These are phyloP conservation scores for Fusarium mangiferae DNA, from an alignment of 2,329 filamentous ascomycete genomes.

Conservation along the genomic window DNA sequence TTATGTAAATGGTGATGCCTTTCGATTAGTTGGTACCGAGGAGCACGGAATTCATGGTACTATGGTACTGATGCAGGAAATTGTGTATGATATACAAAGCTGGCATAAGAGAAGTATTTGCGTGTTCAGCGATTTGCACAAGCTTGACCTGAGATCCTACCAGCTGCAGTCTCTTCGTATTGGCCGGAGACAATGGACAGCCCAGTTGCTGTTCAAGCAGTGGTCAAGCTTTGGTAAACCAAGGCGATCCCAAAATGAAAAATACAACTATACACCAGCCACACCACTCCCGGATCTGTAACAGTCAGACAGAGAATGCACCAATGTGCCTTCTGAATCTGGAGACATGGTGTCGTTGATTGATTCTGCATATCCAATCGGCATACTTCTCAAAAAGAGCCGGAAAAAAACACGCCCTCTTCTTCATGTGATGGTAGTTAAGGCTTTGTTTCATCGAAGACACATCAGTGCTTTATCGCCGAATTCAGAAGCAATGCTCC, in stretches of 20 bases:
- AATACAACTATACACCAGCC: neutral
- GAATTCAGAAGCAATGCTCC: slow-evolving; percentile 76
- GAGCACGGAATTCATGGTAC: neutral
- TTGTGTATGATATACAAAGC: neutral
- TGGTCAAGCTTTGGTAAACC: slow-evolving; percentile 10
- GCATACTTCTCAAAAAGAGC: neutral
- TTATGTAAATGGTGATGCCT: neutral
- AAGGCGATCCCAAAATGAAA: neutral
- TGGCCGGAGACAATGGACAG: neutral
- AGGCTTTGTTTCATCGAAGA: slow-evolving; percentile 58
- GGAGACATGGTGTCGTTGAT: neutral
- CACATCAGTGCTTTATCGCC: slow-evolving; percentile 86
- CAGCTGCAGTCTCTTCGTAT: neutral
- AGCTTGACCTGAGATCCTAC: neutral
- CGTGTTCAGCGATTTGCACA: neutral
- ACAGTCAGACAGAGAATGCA: neutral
- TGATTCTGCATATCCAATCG: neutral
- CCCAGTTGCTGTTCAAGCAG: slow-evolving; percentile 1
- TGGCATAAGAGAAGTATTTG: neutral
- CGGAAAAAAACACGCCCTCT: neutral
- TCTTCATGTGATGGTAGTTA: neutral
- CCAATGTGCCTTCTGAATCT: neutral
- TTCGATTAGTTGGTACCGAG: neutral
- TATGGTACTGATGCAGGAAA: neutral
- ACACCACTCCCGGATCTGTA: neutral